Conservation (phyloP, 805 yeast genomes). For the Zygoascus bituminiphila region DNA sequence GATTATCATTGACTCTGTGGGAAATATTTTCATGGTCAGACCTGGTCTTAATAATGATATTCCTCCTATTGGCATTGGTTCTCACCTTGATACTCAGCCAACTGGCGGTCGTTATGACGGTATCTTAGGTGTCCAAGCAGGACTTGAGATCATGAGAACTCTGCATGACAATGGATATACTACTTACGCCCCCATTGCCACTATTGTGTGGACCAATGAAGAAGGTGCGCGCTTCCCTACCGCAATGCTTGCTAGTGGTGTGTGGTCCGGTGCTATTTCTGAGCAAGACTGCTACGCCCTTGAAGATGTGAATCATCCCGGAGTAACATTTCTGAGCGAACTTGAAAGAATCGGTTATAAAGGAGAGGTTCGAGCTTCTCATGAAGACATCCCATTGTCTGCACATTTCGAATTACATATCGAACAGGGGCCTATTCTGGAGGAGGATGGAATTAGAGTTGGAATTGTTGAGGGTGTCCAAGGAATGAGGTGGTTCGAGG, state of each 20-base stretch:
- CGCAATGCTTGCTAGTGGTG: slow-evolving; percentile 57
- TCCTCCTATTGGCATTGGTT: slow-evolving; percentile 59
- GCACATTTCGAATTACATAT: slow-evolving; percentile 71
- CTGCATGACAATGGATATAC: slow-evolving; percentile 47
- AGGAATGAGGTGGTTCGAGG: slow-evolving; percentile 54
- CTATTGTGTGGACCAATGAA: slow-evolving; percentile 66
- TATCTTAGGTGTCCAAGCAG: slow-evolving; percentile 57
- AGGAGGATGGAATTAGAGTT: slow-evolving; percentile 43
- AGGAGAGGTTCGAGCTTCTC: slow-evolving; percentile 43
- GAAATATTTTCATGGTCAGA: slow-evolving; percentile 57
- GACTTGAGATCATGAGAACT: slow-evolving; percentile 59
- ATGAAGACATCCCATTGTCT: slow-evolving; percentile 45
- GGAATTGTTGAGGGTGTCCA: slow-evolving; percentile 64
- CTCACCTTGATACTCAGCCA: slow-evolving; percentile 71
- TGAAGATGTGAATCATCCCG: slow-evolving; percentile 44
- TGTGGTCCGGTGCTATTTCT: slow-evolving; percentile 49
- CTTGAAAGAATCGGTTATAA: slow-evolving; percentile 53
- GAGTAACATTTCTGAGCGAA: slow-evolving; percentile 44
- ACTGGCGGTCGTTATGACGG: slow-evolving; percentile 75
- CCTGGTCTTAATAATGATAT: slow-evolving; percentile 45
- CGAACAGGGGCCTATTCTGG: slow-evolving; percentile 69
- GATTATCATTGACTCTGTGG: slow-evolving; percentile 53
- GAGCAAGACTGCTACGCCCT: slow-evolving; percentile 43
- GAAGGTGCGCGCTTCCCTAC: slow-evolving; percentile 74
- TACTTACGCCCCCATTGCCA: slow-evolving; percentile 60